Evolutionary conservation across 441 rosid species (phyloP), one percentile per base, ranked within the genome.

Genomic region (Arabidopsis hybrid): DNA sequence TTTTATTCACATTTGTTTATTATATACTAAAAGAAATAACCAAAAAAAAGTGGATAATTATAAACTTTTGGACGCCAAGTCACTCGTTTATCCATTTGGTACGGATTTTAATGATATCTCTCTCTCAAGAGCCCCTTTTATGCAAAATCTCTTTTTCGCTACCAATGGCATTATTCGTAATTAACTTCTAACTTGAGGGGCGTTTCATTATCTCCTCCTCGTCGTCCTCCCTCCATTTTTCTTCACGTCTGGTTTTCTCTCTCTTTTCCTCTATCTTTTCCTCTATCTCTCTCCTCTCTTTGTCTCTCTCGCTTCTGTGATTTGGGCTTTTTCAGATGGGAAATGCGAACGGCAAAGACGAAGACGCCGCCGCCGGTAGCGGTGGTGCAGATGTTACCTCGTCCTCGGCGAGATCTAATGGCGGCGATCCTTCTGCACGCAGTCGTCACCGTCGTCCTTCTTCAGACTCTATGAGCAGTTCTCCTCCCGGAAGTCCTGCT

Each of bases 301-400:
- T 8, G 1, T 63, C 72, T 67, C 63, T 60, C 67, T 71, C 60
- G 38, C 57, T 71, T 49, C 67, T 53, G 11, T 63, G 56, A 70
- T 73, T 73, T 51, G 79, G 77, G 69, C 29, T 51, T 51, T 31
- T 31, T 42, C 69, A 60, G 71, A 91, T 91, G 96, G 96, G 96
- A 10, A 91, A 91, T 80, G 89, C 87, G 7, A 91, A 81, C 73
- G 96, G 87, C 10, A 86, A 84, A 79, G 87, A 81, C 59, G 91
- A 78, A 5, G 82, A 74, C 74, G 78, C 32, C 16, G 49, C 58
- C 47, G 43, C 43, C 45, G 60, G 26, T 61, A 75, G 29, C 11
- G 81, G 60, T 21, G 26, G 26, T 21, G 26, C 26, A 21, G 26
- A 21, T 60, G 72, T 38, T 2, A 51, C 77, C 3, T 65, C 73